A percentile compares a stretch with the other conserved stretches of the same genome.
These are phyloP conservation scores for Letharia columbiana DNA, from an alignment of 495 filamentous ascomycete genomes.

Conservation along the genomic window DNA sequence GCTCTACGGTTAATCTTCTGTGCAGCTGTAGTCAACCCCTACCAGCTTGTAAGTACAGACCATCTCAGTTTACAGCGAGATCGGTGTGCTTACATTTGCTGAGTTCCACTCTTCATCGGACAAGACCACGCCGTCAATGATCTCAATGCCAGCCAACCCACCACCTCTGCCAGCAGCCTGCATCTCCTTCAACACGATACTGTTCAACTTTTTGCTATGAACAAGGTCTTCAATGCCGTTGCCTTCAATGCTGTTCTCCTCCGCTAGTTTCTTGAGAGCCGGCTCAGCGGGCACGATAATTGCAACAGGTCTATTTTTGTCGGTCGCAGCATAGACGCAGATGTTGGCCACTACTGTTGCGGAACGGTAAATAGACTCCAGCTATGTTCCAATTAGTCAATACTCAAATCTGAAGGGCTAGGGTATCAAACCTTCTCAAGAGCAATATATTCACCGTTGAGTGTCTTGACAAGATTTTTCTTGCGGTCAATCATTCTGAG, in stretches of 20 bases:
- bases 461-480: conserved; percentile 57
- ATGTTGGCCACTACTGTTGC: conserved; percentile 83
- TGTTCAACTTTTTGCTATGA: conserved; percentile 73
- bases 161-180: conserved; percentile 65
- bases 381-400: conserved; percentile 32
- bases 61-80: background rate
- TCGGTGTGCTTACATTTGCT: conserved; percentile 68
- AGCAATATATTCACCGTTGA: conserved; percentile 95
- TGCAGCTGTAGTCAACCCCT: conserved; percentile 48
- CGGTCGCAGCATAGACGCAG: conserved; percentile 78
- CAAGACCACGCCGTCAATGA: conserved; percentile 85
- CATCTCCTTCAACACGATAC: conserved; percentile 71
- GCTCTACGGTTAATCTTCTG: conserved; percentile 51
- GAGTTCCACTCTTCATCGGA: conserved; percentile 97
- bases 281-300: conserved; percentile 89
- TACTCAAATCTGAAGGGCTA: background rate
- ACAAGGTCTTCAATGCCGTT: conserved; percentile 67
- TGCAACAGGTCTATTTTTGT: conserved; percentile 78
- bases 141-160: conserved; percentile 77
- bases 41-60: conserved; percentile 12
- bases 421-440: conserved; percentile 62
- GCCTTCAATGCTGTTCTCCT: conserved; percentile 60
- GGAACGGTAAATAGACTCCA: conserved; percentile 89
- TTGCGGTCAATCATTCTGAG: conserved; percentile 49
- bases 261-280: conserved; percentile 75